These are phyloP conservation scores for Fusarium clavum DNA, from an alignment of 2,329 filamentous ascomycete species.

Conservation along the genomic window DNA sequence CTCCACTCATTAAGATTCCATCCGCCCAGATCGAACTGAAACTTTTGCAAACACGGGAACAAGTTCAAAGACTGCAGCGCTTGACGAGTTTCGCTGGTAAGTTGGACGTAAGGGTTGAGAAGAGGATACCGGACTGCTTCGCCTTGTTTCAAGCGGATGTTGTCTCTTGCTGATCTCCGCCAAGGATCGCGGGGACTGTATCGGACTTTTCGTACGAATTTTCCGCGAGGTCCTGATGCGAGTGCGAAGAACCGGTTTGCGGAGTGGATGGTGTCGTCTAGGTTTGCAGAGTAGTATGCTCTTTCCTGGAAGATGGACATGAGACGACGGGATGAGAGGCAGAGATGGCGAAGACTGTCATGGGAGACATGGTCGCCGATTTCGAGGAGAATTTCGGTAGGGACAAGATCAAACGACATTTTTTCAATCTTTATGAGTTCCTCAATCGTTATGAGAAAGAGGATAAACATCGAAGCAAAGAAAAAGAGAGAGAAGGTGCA, in stretches of 20 bases:
- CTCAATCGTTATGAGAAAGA: too few relatives aligned
- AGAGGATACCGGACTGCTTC: not conserved
- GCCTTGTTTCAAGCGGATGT: not conserved
- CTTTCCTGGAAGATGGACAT: not conserved
- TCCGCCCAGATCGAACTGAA: not conserved
- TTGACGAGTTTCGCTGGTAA: not conserved
- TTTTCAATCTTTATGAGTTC: too few relatives aligned
- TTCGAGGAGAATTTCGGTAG: conserved; percentile 1
- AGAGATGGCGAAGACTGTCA: not conserved
- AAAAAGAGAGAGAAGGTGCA: too few relatives aligned
- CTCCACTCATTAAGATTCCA: conserved; percentile 3
- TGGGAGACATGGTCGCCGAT: not conserved
- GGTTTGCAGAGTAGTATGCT: not conserved
- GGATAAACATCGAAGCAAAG: too few relatives aligned
- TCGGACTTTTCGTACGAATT: not conserved
- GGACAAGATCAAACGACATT: not conserved
- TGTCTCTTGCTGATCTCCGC: not conserved
- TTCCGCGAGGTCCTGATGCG: not conserved
- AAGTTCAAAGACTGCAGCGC: not conserved
- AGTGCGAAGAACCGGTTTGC: not conserved
- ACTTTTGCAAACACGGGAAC: not conserved
- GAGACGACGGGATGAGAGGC: not conserved
- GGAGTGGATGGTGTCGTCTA: not conserved
- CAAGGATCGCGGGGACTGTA: conserved; percentile 9
- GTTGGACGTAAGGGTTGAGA: not conserved